Conservation (phyloP, 148 eudicot species). For the Chenopodium suecicum region DNA sequence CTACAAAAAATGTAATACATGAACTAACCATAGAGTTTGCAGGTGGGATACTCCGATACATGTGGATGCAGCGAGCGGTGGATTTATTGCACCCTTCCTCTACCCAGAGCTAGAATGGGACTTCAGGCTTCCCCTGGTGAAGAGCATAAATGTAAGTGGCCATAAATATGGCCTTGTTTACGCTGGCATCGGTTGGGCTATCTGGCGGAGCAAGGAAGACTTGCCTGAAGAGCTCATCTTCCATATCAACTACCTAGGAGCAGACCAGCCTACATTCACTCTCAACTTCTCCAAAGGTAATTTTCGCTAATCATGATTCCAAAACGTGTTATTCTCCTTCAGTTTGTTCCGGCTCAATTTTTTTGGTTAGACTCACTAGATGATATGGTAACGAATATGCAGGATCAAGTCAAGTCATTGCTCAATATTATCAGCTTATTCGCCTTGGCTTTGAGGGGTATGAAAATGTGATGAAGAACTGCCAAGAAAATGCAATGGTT, state of each 20-base stretch:
- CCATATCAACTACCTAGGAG: conserved; percentile 33
- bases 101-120: conserved; percentile 46
- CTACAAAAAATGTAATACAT: neutral
- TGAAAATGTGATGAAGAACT: conserved; percentile 18
- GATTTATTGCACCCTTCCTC: conserved; percentile 40
- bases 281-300: conserved; percentile 44
- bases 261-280: conserved; percentile 34
- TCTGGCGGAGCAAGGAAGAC: conserved; percentile 38
- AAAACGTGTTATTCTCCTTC: neutral
- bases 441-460: conserved; percentile 38
- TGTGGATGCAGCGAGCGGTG: conserved; percentile 47
- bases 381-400: neutral
- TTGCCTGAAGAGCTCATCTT: conserved; percentile 39
- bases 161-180: conserved; percentile 44
- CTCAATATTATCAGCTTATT: conserved; percentile 41
- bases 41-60: conserved; percentile 46
- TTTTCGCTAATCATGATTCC: neutral
- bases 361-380: neutral
- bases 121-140: conserved; percentile 39
- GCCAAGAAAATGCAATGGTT: conserved; percentile 24
- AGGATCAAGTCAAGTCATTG: conserved; percentile 46
- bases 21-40: neutral
- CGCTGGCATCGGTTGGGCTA: conserved; percentile 38
- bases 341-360: neutral
- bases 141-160: conserved; percentile 44